Evolutionary conservation across 768 basidiomycete genomes (phyloP), one percentile per base, ranked within the genome.

Genomic region (Leucocoprinus sp.): DNA sequence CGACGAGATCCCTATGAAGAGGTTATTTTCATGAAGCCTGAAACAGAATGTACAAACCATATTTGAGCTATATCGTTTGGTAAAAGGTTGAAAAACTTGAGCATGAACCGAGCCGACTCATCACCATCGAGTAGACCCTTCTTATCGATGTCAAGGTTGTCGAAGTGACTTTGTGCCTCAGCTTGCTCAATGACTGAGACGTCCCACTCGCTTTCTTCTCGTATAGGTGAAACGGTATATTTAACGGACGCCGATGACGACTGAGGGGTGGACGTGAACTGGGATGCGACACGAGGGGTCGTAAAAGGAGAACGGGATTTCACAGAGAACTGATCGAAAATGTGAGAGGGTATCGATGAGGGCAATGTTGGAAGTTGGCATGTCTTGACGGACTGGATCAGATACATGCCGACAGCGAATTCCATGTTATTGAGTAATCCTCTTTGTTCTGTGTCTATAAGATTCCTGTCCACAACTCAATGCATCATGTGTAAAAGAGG

Each of bases 401-500:
- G 72, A 58, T 78, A 79, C 75, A 83, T 78, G 28, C 76, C 84
- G 48, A 87, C 64, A 27, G 77, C 74, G 58, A 89, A 89, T 49
- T 86, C 82, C 22, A 72, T 61, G 6, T 72, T 65, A 53, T 85
- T 81, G 8, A 89, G 72, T 2, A 70, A 64, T 5, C 82, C 82
- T 27, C 77, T 67, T 26, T 69, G 63, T 42, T 72, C 69, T 7
- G 71, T 75, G 57, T 86, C 83, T 18, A 79, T 72, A 31, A 86
- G 67, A 44, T 73, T 75, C 75, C 80, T 82, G 48, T 36, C 8
- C 26, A 24, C 17, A 36, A 17, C 24, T 4, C 18, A 3, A 11
- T 22, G 36, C 39, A 29, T 9, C 18, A 12, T 31, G 8, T 17
- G 27, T 5, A 24, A 37, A 34, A 41, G 27, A 31, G 12, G 9